These are phyloP conservation scores for Saccharomycopsis malanga DNA, from an alignment of 805 yeast genomes.

Conservation along the genomic window DNA sequence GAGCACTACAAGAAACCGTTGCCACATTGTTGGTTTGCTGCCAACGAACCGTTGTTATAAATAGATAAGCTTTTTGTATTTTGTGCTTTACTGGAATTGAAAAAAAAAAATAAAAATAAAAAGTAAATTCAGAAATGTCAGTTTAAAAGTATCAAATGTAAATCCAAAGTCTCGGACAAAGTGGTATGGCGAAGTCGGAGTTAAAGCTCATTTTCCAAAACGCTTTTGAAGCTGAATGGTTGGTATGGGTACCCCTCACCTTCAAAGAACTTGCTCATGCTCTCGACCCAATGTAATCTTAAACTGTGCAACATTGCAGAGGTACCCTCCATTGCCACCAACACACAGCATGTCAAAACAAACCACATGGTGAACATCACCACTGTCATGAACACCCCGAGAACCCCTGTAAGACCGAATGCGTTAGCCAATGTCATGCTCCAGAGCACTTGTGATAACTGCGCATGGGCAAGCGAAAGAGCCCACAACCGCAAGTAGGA, in stretches of 20 bases:
- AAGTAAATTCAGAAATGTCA: too few species aligned
- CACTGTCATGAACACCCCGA: slow-evolving; percentile 71
- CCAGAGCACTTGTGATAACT: slow-evolving; percentile 93
- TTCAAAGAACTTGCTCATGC: slow-evolving; percentile 95
- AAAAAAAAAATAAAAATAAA: too few species aligned
- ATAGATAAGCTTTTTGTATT: too few species aligned
- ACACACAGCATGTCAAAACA: slow-evolving; percentile 77
- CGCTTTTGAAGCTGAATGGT: slow-evolving; percentile 66
- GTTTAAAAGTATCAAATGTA: too few species aligned
- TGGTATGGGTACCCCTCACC: slow-evolving; percentile 92
- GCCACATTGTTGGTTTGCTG: too few species aligned
- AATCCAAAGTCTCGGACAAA: too few species aligned
- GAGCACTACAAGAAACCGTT: too few species aligned
- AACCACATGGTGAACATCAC: slow-evolving; percentile 93
- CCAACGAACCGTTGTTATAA: too few species aligned
- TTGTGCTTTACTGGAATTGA: too few species aligned
- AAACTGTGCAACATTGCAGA: slow-evolving; percentile 98
- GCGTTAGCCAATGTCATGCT: slow-evolving; percentile 84
- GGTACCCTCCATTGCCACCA: slow-evolving; percentile 97
- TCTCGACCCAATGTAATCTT: slow-evolving; percentile 98
- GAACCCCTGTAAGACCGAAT: slow-evolving; percentile 47
- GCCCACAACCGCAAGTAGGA: slow-evolving; percentile 97
- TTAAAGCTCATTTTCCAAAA: slow-evolving; percentile 18
- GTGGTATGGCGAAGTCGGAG: too few species aligned
- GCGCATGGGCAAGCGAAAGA: slow-evolving; percentile 92